These are phyloP conservation scores for Adansonia madagascariensis DNA, from an alignment of 441 rosid species.

Conservation along the genomic window DNA sequence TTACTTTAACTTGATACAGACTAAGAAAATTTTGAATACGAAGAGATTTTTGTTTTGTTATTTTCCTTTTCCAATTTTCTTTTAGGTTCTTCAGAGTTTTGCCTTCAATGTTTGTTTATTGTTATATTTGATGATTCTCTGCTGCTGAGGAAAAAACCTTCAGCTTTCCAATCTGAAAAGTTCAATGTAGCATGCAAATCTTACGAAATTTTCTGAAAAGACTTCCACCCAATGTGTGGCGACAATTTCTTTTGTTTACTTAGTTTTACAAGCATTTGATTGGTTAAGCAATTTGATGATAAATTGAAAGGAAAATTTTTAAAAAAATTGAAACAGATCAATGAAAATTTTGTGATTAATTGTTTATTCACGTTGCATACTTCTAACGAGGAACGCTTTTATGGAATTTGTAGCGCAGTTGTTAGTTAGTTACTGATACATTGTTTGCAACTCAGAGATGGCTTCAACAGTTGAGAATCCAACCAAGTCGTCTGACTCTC, in stretches of 20 bases:
- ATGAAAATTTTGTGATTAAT: neutral
- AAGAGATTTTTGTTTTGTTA: too few species aligned
- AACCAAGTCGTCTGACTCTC: constrained; percentile 41
- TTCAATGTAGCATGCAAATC: neutral
- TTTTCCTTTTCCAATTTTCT: neutral
- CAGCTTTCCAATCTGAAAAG: neutral
- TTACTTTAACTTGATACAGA: too few species aligned
- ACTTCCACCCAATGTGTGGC: neutral
- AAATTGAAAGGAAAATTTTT: neutral
- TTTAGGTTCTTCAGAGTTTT: neutral
- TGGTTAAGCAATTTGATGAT: neutral
- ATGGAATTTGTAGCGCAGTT: neutral
- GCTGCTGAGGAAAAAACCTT: neutral
- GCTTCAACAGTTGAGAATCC: constrained; percentile 67
- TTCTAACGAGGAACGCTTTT: too few species aligned
- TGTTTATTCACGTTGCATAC: too few species aligned
- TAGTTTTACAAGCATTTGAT: neutral
- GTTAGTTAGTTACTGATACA: neutral
- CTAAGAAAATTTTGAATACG: too few species aligned
- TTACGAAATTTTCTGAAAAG: neutral
- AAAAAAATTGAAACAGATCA: neutral
- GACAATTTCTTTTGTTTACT: neutral
- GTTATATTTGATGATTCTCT: neutral
- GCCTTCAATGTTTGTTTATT: constrained; percentile 7
- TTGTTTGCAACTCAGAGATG: constrained; percentile 46